Percentiles rank a stretch among this genome's conserved stretches.
phyloP scores from a whole-genome alignment of 495 filamentous ascomycete species.

The Hyphodiscus hymeniophilus region DNA sequence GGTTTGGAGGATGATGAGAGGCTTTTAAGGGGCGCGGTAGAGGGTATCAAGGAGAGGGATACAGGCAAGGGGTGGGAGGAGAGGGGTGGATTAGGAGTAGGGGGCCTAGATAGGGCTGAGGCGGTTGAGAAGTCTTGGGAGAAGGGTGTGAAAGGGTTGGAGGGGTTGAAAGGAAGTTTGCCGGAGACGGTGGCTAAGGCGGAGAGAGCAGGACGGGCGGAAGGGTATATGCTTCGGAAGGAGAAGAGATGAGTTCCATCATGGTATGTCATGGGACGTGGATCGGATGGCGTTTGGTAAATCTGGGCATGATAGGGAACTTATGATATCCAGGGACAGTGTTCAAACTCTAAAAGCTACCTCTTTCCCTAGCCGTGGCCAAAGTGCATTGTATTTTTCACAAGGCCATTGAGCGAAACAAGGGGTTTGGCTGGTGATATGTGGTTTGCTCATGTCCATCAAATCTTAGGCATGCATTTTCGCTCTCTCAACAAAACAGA shows the following conservation, averaged over 20 bases:
- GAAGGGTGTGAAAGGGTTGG: constrained; percentile 43
- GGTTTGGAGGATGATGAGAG: constrained; percentile 20
- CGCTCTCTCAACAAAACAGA: no score
- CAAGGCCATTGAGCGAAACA: no score
- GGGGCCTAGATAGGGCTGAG: constrained; percentile 35
- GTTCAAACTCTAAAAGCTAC: no score
- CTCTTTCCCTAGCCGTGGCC: no score
- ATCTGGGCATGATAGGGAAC: not conserved
- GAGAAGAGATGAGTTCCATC: constrained; percentile 3
- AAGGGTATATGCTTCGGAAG: constrained; percentile 38
- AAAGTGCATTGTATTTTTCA: no score
- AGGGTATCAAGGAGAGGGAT: constrained; percentile 19
- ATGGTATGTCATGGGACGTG: constrained; percentile 1
- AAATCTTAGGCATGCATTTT: no score
- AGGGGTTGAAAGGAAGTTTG: constrained; percentile 49
- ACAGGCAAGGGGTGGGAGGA: not conserved
- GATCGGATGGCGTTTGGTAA: constrained; percentile 1
- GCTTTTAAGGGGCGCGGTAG: constrained; percentile 18
- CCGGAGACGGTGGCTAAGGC: constrained; percentile 66
- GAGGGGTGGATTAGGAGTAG: constrained; percentile 9
- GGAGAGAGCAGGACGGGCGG: constrained; percentile 67
- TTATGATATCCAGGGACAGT: constrained; percentile 5
- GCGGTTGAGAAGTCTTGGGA: constrained; percentile 42
- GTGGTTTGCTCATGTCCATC: no score
- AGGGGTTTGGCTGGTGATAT: no score